Evolutionary conservation across 768 basidiomycete species (phyloP), one percentile per base, ranked within the genome.

Genomic region (Crucibulum laeve): DNA sequence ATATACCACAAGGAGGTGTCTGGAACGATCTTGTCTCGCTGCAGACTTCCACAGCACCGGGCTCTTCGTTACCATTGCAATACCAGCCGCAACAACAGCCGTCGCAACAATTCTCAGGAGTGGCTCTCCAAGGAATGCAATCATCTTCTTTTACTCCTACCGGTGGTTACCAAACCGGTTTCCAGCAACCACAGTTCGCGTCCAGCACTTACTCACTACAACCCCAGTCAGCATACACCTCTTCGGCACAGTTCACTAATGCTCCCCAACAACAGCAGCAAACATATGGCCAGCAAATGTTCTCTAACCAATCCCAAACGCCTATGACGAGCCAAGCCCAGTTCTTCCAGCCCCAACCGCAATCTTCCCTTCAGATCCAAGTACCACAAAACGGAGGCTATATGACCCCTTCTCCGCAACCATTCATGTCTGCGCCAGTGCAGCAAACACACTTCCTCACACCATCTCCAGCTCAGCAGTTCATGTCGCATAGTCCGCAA

Each of bases 1-100:
- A 59, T 25, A 53, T 51, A 55, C 24, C 44, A n/a, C 53, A 59
- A n/a, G 57, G 57, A 8, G 65, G 66, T 38, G 71, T 79, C n/a
- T 82, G 80, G 81, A 67, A 73, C 25, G 81, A 84, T 54, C 62
- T 84, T 11, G 56, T 76, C 46, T 71, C 73, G 33, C 61, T 77
- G 22, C 76, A 75, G 46, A 55, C 14, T 30, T 46, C 44, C 13
- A 62, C 69, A n/a, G 55, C 60, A 10, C 60, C 66, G n/a, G 71
- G 61, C 13, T 71, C 79, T 11, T 75, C 80, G 10, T 65, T 82
- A 8, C 80, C 76, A 6, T 61, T 78, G 6, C 76, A 78, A 50
- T 70, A 68, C 33, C 69, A 64, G 44, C 41, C 15, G 8, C 35
- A 15, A 38, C 25, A 24, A 49, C 22, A 24, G n/a, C 18, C 7